Evolutionary conservation across 306 rosid species (phyloP).

Genomic region (Vicia sativa): DNA sequence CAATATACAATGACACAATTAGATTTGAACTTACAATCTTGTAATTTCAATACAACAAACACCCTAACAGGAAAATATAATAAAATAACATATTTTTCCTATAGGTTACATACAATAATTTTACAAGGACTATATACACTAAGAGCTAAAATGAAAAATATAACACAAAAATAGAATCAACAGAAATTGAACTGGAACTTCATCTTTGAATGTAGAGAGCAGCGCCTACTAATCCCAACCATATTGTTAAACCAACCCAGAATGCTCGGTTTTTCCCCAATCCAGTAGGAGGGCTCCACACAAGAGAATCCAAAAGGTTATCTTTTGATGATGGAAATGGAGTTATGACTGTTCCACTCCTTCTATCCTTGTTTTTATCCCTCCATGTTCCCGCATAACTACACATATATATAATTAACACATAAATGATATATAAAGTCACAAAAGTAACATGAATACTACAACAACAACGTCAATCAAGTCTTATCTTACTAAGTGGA

Average conservation of each 20-base stretch:
- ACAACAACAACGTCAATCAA: too few relatives aligned
- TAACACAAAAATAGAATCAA: conserved; percentile 19
- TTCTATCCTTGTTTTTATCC: conserved; percentile 70
- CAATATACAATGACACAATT: not conserved
- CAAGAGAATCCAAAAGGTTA: conserved; percentile 78
- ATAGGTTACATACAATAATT: conserved; percentile 27
- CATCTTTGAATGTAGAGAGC: conserved; percentile 74
- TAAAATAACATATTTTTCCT: conserved; percentile 21
- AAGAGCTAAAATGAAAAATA: conserved; percentile 25
- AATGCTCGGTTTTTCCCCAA: conserved; percentile 66
- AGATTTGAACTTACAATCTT: conserved; percentile 1
- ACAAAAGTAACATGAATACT: too few relatives aligned
- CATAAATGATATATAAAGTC: too few relatives aligned
- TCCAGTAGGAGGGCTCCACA: conserved; percentile 86
- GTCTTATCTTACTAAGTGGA: too few relatives aligned
- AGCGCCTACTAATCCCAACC: conserved; percentile 94
- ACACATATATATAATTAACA: conserved; percentile 13
- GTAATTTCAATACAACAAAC: conserved; percentile 8
- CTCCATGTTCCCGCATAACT: conserved; percentile 94
- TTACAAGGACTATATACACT: conserved; percentile 37
- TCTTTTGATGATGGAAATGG: conserved; percentile 78
- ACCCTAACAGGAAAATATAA: conserved; percentile 15
- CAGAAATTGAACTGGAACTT: not conserved
- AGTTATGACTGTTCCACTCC: conserved; percentile 58
- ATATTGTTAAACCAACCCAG: conserved; percentile 82